These are phyloP conservation scores for Boletus tomentosulus DNA, from an alignment of 768 basidiomycete species.

Conservation along the genomic window DNA sequence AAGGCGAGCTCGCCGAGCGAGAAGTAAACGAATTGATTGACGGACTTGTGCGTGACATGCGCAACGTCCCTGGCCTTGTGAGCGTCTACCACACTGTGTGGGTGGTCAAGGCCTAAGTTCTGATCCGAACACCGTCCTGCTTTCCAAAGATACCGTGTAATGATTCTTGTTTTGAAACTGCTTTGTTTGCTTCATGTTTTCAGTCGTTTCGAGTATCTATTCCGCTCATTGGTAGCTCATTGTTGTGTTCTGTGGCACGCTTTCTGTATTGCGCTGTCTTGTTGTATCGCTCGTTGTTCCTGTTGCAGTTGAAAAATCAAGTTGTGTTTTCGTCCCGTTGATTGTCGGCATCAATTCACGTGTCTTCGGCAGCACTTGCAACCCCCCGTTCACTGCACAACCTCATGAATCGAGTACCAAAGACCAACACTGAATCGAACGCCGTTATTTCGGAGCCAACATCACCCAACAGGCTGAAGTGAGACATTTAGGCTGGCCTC, in stretches of 20 bases:
- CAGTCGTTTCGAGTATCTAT: neutral
- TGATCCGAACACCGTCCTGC: neutral
- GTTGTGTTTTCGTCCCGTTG: neutral
- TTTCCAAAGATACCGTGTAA: neutral
- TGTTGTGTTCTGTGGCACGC: neutral
- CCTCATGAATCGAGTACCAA: no score
- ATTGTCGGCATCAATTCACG: no score
- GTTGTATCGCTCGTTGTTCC: neutral
- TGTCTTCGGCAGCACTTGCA: no score
- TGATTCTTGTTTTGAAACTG: neutral
- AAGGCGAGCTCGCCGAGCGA: conserved; percentile 34
- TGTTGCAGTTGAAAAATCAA: neutral
- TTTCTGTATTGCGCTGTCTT: neutral
- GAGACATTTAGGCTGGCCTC: no score
- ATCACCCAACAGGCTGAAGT: no score
- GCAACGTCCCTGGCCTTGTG: conserved; percentile 44
- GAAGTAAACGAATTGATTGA: conserved; percentile 38
- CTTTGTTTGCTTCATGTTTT: neutral
- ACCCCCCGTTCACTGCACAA: no score
- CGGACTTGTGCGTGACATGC: conserved; percentile 46
- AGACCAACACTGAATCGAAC: no score
- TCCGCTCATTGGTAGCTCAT: neutral
- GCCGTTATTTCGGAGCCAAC: no score
- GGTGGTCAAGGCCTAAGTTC: conserved; percentile 31
- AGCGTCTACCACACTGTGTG: conserved; percentile 48